Percentiles rank a stretch among this genome's conserved stretches.
phyloP scores from a whole-genome alignment of 495 filamentous ascomycete genomes.

The Apiosordaria backusii region DNA sequence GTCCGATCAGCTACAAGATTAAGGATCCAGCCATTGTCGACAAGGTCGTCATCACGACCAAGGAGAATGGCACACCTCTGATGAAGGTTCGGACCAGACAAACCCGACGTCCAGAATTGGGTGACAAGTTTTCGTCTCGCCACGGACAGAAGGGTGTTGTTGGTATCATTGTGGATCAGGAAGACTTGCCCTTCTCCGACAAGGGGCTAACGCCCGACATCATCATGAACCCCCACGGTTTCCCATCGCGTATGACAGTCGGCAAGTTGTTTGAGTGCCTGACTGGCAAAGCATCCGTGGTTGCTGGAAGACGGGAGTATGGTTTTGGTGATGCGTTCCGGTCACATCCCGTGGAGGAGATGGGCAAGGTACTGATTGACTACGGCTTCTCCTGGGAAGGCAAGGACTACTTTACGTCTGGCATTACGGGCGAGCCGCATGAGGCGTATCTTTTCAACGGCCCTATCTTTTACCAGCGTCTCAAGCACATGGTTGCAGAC shows the following conservation, averaged over 20 bases:
- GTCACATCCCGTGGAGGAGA: slow-evolving; percentile 84
- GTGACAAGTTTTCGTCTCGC: slow-evolving; percentile 97
- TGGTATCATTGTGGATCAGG: slow-evolving; percentile 90
- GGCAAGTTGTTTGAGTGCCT: slow-evolving; percentile 96
- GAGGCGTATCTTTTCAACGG: slow-evolving; percentile 98
- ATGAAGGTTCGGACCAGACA: slow-evolving; percentile 92
- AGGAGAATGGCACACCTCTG: slow-evolving; percentile 73
- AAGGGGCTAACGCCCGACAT: slow-evolving; percentile 88
- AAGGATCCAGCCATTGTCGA: slow-evolving; percentile 85
- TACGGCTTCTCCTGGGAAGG: slow-evolving; percentile 93
- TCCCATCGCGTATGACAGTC: slow-evolving; percentile 99
- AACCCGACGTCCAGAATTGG: slow-evolving; percentile 87
- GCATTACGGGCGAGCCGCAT: slow-evolving; percentile 89
- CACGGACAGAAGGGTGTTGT: slow-evolving; percentile 99
- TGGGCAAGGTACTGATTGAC: slow-evolving; percentile 77
- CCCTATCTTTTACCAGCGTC: slow-evolving; percentile 98
- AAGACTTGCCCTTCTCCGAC: slow-evolving; percentile 96
- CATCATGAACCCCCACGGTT: slow-evolving; percentile 99
- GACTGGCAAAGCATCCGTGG: slow-evolving; percentile 86
- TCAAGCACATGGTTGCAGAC: slow-evolving; percentile 99
- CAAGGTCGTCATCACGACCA: slow-evolving; percentile 85
- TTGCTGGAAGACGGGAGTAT: slow-evolving; percentile 71
- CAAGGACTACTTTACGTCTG: slow-evolving; percentile 92
- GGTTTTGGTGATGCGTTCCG: slow-evolving; percentile 92
- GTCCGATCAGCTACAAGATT: slow-evolving; percentile 76